Percentiles rank a stretch among this genome's conserved stretches.
phyloP scores from a whole-genome alignment of 139 green algal species.

The Microglena sp. region DNA sequence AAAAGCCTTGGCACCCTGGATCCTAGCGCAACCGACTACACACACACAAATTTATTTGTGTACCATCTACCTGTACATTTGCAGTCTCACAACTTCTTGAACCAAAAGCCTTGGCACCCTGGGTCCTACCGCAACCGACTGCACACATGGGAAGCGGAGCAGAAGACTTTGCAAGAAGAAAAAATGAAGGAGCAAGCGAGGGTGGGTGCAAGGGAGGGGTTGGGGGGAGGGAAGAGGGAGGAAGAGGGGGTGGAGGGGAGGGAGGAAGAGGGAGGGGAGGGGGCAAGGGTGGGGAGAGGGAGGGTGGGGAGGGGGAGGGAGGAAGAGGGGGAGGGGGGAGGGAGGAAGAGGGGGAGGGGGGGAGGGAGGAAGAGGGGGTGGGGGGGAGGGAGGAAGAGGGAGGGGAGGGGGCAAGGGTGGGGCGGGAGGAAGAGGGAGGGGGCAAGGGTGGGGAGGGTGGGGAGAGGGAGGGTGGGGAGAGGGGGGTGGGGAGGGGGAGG shows the following conservation, averaged over 20 bases:
- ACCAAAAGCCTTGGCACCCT: constrained; percentile 70
- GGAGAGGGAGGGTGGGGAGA: background rate
- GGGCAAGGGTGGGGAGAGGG: background rate
- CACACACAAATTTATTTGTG: too few species aligned
- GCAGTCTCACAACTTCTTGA: too few species aligned
- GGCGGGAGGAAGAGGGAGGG: background rate
- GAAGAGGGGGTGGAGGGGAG: background rate
- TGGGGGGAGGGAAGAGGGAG: background rate
- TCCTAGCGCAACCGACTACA: constrained; percentile 68
- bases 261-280: background rate
- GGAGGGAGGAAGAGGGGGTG: background rate
- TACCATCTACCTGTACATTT: too few species aligned
- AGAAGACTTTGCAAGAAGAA: constrained; percentile 31
- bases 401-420: background rate
- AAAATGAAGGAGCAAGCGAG: constrained; percentile 46
- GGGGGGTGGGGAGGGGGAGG: constrained; percentile 22
- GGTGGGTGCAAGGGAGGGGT: constrained; percentile 17
- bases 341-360: background rate
- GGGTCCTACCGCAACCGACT: constrained; percentile 71
- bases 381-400: background rate
- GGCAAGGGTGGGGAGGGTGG: background rate
- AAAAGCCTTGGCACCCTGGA: constrained; percentile 73
- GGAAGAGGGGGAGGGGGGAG: background rate
- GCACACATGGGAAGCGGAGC: constrained; percentile 61
- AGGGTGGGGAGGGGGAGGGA: background rate